Evolutionary conservation across 768 basidiomycete genomes (phyloP).

Genomic region (Boletus rubroflammeus): DNA sequence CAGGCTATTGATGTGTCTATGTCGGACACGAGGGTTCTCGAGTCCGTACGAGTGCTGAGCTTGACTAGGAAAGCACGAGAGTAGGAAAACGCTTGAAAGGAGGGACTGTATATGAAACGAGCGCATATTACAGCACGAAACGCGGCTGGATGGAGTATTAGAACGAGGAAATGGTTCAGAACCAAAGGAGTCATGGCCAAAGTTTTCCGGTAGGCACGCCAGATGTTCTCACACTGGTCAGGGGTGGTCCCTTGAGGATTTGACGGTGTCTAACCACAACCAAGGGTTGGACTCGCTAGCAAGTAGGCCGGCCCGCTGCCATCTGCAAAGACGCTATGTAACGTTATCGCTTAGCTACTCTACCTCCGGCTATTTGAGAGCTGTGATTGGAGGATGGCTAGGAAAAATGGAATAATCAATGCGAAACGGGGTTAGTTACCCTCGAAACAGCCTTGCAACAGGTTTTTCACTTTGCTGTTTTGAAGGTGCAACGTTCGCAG

Average conservation of each 20-base stretch:
- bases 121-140: constrained; percentile 23
- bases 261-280: neutral
- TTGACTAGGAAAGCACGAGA: constrained; percentile 9
- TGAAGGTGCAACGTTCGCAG: neutral
- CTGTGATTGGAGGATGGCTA: neutral
- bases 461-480: no score
- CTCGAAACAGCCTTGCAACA: no score
- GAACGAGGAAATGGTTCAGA: neutral
- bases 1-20: neutral
- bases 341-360: neutral
- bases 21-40: constrained; percentile 8
- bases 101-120: constrained; percentile 25
- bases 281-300: neutral
- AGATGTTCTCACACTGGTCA: neutral
- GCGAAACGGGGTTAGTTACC: no score
- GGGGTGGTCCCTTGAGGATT: neutral
- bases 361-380: no score
- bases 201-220: neutral
- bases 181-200: neutral
- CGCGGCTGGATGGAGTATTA: neutral
- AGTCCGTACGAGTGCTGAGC: constrained; percentile 12
- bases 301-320: no score
- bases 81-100: constrained; percentile 18
- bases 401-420: no score
- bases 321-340: neutral